Conservation (phyloP, 2,329 filamentous ascomycete genomes). For the Colletotrichum paranaense region DNA sequence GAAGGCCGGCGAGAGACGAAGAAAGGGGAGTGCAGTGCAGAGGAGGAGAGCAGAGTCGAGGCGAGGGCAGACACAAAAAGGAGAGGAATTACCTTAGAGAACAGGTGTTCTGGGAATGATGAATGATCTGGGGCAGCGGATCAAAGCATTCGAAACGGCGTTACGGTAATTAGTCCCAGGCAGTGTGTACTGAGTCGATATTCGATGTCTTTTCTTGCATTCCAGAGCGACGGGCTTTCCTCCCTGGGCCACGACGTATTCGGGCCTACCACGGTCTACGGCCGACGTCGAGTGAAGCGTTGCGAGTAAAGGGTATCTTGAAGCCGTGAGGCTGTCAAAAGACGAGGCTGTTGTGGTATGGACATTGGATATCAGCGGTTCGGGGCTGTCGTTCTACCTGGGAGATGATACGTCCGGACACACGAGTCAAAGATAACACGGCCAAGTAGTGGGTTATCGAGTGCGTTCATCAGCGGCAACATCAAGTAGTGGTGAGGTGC, state of each 20-base stretch:
- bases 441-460: too few relatives aligned
- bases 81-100: slow-evolving; percentile 31
- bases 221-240: slow-evolving; percentile 6
- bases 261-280: neutral
- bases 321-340: too few relatives aligned
- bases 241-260: neutral
- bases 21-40: neutral
- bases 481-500: too few relatives aligned
- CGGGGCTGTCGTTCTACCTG: neutral
- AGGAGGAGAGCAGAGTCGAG: slow-evolving; percentile 18
- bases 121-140: slow-evolving; percentile 38
- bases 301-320: neutral
- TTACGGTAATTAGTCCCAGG: slow-evolving; percentile 38
- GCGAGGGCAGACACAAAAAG: slow-evolving; percentile 16
- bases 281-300: neutral
- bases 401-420: too few relatives aligned
- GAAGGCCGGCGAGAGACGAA: neutral
- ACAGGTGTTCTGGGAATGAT: slow-evolving; percentile 36
- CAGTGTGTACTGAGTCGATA: slow-evolving; percentile 36
- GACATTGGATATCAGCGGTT: slow-evolving; percentile 1
- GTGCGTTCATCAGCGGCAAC: too few relatives aligned
- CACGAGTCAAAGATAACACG: too few relatives aligned
- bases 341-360: neutral
- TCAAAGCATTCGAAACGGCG: slow-evolving; percentile 39
- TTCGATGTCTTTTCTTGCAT: slow-evolving; percentile 36